Evolutionary conservation across 768 basidiomycete species (phyloP).

Genomic region (Pulveroboletus sp.): DNA sequence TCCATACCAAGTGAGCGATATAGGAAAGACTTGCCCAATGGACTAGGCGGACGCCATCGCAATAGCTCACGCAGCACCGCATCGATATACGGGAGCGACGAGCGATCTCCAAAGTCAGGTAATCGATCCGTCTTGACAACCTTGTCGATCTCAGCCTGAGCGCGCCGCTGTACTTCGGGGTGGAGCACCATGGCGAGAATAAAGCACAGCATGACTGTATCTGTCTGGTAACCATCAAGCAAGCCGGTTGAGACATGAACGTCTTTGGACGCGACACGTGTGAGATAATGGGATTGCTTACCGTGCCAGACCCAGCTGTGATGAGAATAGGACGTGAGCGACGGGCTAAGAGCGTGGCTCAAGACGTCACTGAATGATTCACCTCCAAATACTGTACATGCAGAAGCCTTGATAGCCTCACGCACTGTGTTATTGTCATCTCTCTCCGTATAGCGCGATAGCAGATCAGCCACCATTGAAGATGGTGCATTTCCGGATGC

Average conservation of each 20-base stretch:
- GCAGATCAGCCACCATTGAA: background rate
- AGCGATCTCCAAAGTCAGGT: conserved; percentile 25
- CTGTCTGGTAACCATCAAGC: conserved; percentile 6
- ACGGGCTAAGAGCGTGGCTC: too few relatives aligned
- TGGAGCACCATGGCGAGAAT: conserved; percentile 25
- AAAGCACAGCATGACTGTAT: conserved; percentile 13
- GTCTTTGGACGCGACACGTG: background rate
- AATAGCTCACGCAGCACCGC: conserved; percentile 22
- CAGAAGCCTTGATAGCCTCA: background rate
- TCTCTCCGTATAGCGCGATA: background rate
- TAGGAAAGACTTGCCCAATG: conserved; percentile 2
- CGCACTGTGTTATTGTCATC: background rate
- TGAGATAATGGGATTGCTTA: background rate
- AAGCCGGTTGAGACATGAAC: background rate
- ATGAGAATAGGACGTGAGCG: background rate
- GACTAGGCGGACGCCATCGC: conserved; percentile 19
- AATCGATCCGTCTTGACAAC: conserved; percentile 21
- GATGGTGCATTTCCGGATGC: background rate
- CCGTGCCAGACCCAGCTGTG: conserved; percentile 1
- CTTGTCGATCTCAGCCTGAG: conserved; percentile 25
- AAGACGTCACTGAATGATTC: background rate
- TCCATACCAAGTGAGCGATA: background rate
- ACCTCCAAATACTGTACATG: conserved; percentile 2
- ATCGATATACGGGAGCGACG: conserved; percentile 24
- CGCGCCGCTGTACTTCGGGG: conserved; percentile 24